Percentiles rank a stretch among this genome's conserved stretches.
phyloP scores from a whole-genome alignment of 2,329 filamentous ascomycete species.

The Pseudocercospora pini-densiflorae region DNA sequence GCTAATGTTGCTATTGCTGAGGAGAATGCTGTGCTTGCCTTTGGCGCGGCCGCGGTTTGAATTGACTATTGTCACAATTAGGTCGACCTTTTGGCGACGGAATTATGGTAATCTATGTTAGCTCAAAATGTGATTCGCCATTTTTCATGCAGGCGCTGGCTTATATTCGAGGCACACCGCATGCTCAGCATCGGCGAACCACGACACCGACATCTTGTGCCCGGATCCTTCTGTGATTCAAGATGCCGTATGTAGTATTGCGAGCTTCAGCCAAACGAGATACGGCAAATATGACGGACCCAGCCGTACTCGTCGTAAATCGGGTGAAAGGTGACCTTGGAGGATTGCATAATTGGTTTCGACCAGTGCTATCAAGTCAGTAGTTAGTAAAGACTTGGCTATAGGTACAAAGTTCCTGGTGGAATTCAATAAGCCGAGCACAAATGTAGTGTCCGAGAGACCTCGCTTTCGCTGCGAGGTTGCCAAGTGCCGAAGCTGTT shows the following conservation, averaged over 20 bases:
- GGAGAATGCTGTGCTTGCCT: not conserved
- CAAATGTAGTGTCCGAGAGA: not conserved
- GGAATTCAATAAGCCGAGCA: not conserved
- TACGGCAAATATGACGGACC: too few relatives aligned
- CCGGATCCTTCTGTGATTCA: not conserved
- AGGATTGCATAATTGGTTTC: not conserved
- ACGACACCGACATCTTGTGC: not conserved
- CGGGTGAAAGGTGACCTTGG: too few relatives aligned
- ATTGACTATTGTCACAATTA: not conserved
- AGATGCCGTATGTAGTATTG: not conserved
- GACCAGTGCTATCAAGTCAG: not conserved
- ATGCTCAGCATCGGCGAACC: not conserved
- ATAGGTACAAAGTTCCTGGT: not conserved
- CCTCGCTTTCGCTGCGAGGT: not conserved
- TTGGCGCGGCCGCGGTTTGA: not conserved
- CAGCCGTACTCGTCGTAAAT: too few relatives aligned
- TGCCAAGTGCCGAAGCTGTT: not conserved
- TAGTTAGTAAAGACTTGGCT: not conserved
- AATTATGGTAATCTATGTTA: not conserved
- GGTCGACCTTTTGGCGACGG: not conserved
- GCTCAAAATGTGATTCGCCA: not conserved
- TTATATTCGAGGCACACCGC: not conserved
- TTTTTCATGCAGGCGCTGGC: not conserved
- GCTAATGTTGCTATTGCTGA: not conserved
- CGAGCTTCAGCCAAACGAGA: not conserved